Base-by-base conservation (phyloP, 805 yeast species). In the Tetrapisispora arboricola region DNA sequence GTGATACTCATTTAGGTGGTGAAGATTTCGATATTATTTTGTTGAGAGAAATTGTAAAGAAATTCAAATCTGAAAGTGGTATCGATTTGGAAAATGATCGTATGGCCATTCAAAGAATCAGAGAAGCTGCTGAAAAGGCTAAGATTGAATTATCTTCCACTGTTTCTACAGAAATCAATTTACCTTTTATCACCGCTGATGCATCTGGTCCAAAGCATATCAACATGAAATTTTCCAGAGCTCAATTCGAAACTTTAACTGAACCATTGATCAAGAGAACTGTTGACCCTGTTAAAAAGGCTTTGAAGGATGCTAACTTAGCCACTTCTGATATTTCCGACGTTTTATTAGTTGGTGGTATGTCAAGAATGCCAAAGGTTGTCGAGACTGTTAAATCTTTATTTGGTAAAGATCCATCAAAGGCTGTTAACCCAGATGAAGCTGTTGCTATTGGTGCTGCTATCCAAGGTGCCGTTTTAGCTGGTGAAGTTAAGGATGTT, bases 381-480 rank as follows among this genome's bases (percentile, higher is more conserved):
- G 66, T 85, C 44, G 70, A 69, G 28, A 67, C 76, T 9, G 90
- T 84, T 17, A 72, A 68, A 47, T 65, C 66, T 9, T 48, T 79
- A 13, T 82, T 84, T 55, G 70, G 72, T 26, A 78, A 73, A 56
- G 68, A 71, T 45, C 88, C 90, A 31, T 80, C 78, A 39, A 76
- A 80, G 33, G 72, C 76, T 18, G 84, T 84, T 13, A 84, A 84
- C 57, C 94, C 94, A 15, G 94, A 84, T 61, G 94, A 84, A 63
- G 88, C 94, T n/a, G 94, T 84, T 38, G 92, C 94, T 33, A 64
- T 84, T 49, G 94, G 94, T 56, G 94, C 94, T 25, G 92, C 94
- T 34, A 81, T 84, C 53, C 94, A 84, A 65, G 94, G 90, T 54
- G 94, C 87, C 51, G 80, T 84, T 30, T 65, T 84, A 43, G 80